Evolutionary conservation across 305 asterid species (phyloP).

Genomic region (Solanum chacoense): DNA sequence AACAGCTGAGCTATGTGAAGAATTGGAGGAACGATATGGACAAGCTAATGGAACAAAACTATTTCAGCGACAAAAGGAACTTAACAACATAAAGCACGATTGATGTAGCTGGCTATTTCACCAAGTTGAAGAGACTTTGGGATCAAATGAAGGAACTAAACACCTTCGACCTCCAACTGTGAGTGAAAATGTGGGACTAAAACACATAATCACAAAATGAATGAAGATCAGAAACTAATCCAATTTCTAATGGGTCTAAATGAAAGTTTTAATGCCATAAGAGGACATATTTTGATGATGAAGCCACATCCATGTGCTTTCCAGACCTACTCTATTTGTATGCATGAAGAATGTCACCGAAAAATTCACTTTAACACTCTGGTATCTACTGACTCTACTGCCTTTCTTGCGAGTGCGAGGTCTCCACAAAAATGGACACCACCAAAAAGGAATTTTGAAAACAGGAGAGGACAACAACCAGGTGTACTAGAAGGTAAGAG

Average conservation of each 20-base stretch:
- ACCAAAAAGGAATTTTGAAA: no score
- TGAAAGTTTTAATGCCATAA: neutral
- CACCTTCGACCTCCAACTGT: neutral
- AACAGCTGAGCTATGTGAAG: neutral
- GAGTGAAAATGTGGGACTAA: neutral
- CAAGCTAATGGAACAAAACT: neutral
- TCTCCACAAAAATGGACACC: neutral
- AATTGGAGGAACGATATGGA: neutral
- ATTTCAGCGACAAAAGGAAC: neutral
- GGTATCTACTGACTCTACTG: neutral
- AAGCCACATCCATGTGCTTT: neutral
- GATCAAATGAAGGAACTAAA: neutral
- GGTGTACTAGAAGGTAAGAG: neutral
- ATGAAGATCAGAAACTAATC: no score
- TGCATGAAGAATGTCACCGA: neutral
- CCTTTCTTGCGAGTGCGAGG: neutral
- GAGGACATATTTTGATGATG: neutral
- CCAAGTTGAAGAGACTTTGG: neutral
- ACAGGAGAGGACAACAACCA: neutral
- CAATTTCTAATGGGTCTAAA: neutral
- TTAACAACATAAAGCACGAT: neutral
- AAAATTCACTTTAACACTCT: neutral
- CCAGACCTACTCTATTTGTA: neutral
- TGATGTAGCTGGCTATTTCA: neutral
- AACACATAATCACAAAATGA: neutral